A percentile compares a stretch with the other conserved stretches of the same genome.
These are phyloP conservation scores for Verticillium nonalfalfae DNA, from an alignment of 2,329 filamentous ascomycete species.

Conservation along the genomic window DNA sequence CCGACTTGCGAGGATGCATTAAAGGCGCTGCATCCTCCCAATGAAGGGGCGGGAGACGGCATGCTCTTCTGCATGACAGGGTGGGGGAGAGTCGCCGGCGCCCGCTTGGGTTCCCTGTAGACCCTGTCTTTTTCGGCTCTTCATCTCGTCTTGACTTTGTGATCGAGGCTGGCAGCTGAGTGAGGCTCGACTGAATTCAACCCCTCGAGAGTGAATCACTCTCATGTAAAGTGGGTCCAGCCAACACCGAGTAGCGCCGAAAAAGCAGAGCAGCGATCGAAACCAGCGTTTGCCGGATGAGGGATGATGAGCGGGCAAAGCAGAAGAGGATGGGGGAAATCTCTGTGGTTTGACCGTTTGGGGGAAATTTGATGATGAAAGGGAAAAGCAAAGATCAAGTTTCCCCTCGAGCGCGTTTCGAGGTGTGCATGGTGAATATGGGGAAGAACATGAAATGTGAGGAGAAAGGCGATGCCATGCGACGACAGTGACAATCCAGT, in stretches of 20 bases:
- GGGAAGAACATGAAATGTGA: not conserved
- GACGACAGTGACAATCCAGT: not conserved
- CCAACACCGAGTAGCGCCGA: not conserved
- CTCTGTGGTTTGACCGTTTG: not conserved
- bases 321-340: not conserved
- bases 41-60: not conserved
- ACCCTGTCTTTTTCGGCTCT: not conserved
- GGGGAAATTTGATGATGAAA: not conserved
- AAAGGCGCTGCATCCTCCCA: not conserved
- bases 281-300: not conserved
- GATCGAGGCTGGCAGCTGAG: not conserved
- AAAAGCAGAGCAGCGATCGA: not conserved
- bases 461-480: not conserved
- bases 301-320: not conserved
- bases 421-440: not conserved
- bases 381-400: not conserved
- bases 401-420: not conserved
- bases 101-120: not conserved
- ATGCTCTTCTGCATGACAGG: not conserved
- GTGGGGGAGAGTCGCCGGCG: not conserved
- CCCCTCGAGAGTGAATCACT: not conserved
- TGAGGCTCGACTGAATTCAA: not conserved
- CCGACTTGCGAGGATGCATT: not conserved
- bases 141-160: not conserved
- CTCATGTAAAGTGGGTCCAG: not conserved